phyloP scores from a whole-genome alignment of 164 flowering plant species.

The Annona squamosa region DNA sequence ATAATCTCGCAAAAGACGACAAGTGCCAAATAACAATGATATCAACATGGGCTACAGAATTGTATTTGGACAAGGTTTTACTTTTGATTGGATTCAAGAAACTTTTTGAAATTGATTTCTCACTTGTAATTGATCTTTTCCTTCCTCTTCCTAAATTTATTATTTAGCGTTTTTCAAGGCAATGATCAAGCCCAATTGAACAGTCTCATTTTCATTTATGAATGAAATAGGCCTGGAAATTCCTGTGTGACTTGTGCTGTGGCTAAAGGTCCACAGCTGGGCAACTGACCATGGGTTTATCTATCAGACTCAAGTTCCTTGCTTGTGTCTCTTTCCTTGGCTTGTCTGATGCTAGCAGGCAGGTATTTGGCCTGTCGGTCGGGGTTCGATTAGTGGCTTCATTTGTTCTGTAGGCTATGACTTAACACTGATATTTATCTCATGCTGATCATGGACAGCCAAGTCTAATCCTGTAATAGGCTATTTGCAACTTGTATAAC shows the following conservation, averaged over 20 bases:
- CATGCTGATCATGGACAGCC: too few relatives aligned
- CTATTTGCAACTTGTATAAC: too few relatives aligned
- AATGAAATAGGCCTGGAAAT: not conserved
- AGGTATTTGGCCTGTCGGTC: too few relatives aligned
- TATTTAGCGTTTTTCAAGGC: not conserved
- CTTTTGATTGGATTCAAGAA: not conserved
- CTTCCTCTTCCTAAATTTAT: not conserved
- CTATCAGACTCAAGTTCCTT: too few relatives aligned
- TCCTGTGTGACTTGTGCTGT: not conserved
- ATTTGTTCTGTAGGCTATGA: too few relatives aligned
- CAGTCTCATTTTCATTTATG: not conserved
- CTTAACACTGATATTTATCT: too few relatives aligned
- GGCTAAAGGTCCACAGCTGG: not conserved
- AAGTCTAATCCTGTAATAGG: too few relatives aligned
- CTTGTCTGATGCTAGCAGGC: too few relatives aligned
- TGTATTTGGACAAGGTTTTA: conserved; percentile 91
- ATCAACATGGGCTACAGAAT: conserved; percentile 95
- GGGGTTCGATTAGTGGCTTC: too few relatives aligned
- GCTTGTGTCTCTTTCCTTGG: too few relatives aligned
- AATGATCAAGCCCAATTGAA: not conserved
- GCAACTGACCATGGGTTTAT: too few relatives aligned
- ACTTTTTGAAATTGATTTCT: not conserved
- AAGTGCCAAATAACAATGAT: conserved; percentile 98
- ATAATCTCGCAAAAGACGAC: conserved; percentile 81
- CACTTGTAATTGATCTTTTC: not conserved